Base-by-base conservation (phyloP, 768 basidiomycete species). In the Floccularia luteovirens region DNA sequence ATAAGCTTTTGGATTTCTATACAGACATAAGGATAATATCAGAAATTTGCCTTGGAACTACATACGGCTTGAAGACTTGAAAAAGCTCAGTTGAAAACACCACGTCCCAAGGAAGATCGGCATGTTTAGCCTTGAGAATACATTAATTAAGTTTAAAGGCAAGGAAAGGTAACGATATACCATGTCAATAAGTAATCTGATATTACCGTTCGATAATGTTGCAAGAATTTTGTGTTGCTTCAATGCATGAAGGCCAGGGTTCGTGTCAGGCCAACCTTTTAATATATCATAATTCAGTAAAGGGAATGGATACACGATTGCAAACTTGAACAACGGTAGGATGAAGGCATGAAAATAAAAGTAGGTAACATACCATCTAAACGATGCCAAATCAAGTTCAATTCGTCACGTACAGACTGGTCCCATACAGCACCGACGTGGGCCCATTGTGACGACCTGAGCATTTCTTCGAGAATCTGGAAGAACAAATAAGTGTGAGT, bases 51-150 rank as follows among this genome's bases (percentile, higher is more conserved):
- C 12, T 20, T 24, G 14, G 23, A 23, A 38, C 27, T 25, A 58
- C 75, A 27, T 31, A 82, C 81, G 82, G 78, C 51, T 85, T 84
- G 62, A 72, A 83, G 0, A 72, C 69, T 6, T 64, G 61, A 36
- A 82, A 77, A 13, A 83, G 57, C 41, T 80, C 77, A 1, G 70
- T 60, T 1, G 79, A 79, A 41, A 85, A 68, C 16, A 84, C 57
- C 1, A 65, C 62, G 42, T 83, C 79, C 80, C 77, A 82, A 0
- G 80, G 79, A 3, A 83, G 58, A 13, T 69, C 61, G 2, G 77
- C 73, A 41, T 72, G 57, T 55, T 77, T 82, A 1, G 82, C 79
- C 80, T 82, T 38, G 11, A 17, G 49, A 14, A 38, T 28, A 10
- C 20, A 12, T 23, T 16, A 41, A 31, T 31, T 22, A 32, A 27